A percentile compares a stretch with the other conserved stretches of the same genome.
Conservation (phyloP, 768 basidiomycete species). For the Tylopilus rubrobrunneus region DNA sequence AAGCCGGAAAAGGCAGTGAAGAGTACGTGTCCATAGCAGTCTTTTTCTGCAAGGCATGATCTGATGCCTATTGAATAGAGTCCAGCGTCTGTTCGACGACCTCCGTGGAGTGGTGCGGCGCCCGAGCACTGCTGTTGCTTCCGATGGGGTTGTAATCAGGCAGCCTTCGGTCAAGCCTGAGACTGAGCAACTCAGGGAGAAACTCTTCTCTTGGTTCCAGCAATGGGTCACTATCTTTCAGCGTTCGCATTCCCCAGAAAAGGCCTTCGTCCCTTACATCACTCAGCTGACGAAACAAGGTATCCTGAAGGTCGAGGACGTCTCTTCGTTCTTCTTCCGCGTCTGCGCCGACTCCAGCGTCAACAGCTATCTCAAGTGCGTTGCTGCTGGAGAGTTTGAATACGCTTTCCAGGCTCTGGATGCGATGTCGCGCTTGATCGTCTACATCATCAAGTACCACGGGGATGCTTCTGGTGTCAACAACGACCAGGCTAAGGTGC, state of each 20-base stretch:
- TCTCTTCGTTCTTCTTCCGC: conserved; percentile 97
- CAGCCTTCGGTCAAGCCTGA: conserved; percentile 61
- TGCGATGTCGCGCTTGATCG: conserved; percentile 91
- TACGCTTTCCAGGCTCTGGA: conserved; percentile 91
- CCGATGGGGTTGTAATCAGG: conserved; percentile 36
- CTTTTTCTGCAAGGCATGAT: not conserved
- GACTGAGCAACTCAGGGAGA: conserved; percentile 70
- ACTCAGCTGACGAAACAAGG: conserved; percentile 97
- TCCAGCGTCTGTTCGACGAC: conserved; percentile 74
- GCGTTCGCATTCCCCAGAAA: conserved; percentile 85
- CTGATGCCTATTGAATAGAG: conserved; percentile 39
- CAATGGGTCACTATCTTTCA: conserved; percentile 97
- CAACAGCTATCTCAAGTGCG: conserved; percentile 77
- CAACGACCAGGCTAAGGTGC: conserved; percentile 92
- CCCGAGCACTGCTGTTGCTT: conserved; percentile 35
- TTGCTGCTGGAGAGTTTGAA: conserved; percentile 66
- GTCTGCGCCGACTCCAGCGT: conserved; percentile 95
- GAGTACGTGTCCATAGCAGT: conserved; percentile 52
- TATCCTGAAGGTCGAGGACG: conserved; percentile 91
- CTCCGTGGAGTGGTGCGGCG: conserved; percentile 62
- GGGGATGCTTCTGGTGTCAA: conserved; percentile 92
- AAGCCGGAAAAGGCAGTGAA: conserved; percentile 76
- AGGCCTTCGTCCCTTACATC: conserved; percentile 94
- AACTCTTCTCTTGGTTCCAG: conserved; percentile 77
- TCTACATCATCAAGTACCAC: conserved; percentile 99